Percentiles rank a stretch among this genome's conserved stretches.
Conservation (phyloP, 2,329 filamentous ascomycete species). For the Aspergillus sp. region DNA sequence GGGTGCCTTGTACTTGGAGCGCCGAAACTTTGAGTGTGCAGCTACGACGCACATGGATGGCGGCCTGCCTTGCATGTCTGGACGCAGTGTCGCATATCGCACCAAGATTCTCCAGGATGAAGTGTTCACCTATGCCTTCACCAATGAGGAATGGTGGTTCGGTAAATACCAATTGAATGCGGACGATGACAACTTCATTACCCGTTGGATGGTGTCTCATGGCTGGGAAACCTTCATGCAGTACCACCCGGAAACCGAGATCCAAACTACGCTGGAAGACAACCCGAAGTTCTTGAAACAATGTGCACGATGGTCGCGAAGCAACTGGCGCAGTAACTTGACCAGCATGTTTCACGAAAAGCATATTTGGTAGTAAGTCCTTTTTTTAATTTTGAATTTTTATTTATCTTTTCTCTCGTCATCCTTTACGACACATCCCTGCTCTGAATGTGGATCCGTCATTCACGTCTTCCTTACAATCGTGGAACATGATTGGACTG, state of each 20-base stretch:
- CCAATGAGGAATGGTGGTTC: slow-evolving; percentile 74
- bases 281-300: slow-evolving; percentile 84
- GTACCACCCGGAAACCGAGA: slow-evolving; percentile 82
- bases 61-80: slow-evolving; percentile 93
- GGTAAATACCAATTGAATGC: slow-evolving; percentile 83
- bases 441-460: not conserved
- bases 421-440: not conserved
- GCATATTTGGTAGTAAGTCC: slow-evolving; percentile 76
- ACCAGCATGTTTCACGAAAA: slow-evolving; percentile 79
- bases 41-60: slow-evolving; percentile 92
- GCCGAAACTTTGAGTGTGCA: slow-evolving; percentile 93
- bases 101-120: slow-evolving; percentile 79
- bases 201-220: slow-evolving; percentile 86
- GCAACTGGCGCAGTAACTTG: slow-evolving; percentile 96
- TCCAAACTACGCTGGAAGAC: slow-evolving; percentile 87
- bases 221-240: slow-evolving; percentile 93
- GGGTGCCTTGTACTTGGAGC: slow-evolving; percentile 82
- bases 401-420: not conserved
- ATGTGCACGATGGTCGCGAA: slow-evolving; percentile 88
- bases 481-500: not conserved
- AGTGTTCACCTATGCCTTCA: slow-evolving; percentile 80
- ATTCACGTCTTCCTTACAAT: not conserved
- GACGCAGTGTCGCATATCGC: slow-evolving; percentile 84
- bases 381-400: slow-evolving; percentile 6
- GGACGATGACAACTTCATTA: slow-evolving; percentile 97